phyloP scores from a whole-genome alignment of 352 stramenopile genomes.

The Globisporangium nodosum region DNA sequence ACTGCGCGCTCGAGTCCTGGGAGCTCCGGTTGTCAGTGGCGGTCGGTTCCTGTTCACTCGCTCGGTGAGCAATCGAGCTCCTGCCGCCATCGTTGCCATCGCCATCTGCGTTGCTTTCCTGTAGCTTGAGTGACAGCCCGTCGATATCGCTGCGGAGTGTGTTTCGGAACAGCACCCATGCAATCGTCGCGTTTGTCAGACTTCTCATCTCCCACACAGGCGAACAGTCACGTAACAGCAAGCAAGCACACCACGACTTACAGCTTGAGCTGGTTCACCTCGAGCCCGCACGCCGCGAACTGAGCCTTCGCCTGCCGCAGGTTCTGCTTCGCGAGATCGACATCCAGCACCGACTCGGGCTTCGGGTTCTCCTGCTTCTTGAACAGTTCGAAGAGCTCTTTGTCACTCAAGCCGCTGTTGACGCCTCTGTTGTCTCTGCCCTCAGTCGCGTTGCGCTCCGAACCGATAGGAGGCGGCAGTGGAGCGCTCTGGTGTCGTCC shows the following conservation, averaged over 20 bases:
- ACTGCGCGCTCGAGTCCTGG: background rate
- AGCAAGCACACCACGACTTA: constrained; percentile 19
- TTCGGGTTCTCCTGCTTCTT: constrained; percentile 23
- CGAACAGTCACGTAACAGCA: background rate
- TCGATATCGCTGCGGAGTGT: constrained; percentile 37
- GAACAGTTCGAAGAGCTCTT: constrained; percentile 55
- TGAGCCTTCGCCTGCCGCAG: constrained; percentile 36
- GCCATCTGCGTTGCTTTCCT: constrained; percentile 7
- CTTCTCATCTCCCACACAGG: background rate
- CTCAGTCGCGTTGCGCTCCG: background rate
- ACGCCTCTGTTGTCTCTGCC: background rate
- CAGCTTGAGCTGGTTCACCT: constrained; percentile 59
- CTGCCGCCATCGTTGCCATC: background rate
- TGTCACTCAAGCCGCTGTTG: constrained; percentile 22
- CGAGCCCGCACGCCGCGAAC: constrained; percentile 23
- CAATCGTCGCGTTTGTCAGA: background rate
- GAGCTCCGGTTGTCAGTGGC: background rate
- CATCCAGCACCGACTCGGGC: constrained; percentile 41
- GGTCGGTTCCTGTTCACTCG: background rate
- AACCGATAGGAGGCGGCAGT: background rate
- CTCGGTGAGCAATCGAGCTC: background rate
- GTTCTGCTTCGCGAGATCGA: constrained; percentile 60
- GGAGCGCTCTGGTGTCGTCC: background rate
- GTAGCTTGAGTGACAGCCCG: constrained; percentile 27
- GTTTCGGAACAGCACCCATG: background rate